Percentiles rank a stretch among this genome's conserved stretches.
phyloP scores from a whole-genome alignment of 441 rosid species.

The Eruca vesicaria region DNA sequence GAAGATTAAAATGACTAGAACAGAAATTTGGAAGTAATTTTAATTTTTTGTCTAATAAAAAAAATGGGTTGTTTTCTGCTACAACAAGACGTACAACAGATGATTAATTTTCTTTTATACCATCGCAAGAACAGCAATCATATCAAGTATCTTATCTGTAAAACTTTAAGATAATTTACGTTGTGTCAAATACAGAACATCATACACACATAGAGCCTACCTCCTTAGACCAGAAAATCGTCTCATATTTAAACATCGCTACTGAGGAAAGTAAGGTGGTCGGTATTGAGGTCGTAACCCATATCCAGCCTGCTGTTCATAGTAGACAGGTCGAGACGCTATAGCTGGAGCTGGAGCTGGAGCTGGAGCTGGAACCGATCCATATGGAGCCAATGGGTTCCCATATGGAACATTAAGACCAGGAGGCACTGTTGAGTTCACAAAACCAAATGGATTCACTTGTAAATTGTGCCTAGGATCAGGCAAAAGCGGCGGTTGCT shows the following conservation, averaged over 20 bases:
- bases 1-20: too few relatives aligned
- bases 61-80: too few relatives aligned
- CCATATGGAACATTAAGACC: constrained; percentile 40
- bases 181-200: constrained; percentile 5
- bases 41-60: too few relatives aligned
- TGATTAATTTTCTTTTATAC: neutral
- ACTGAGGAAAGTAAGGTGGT: constrained; percentile 47
- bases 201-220: neutral
- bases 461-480: constrained; percentile 30
- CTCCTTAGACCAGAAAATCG: neutral
- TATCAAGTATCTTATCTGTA: neutral
- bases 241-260: constrained; percentile 3
- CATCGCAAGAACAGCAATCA: neutral
- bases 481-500: constrained; percentile 36
- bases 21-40: too few relatives aligned
- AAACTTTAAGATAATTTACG: neutral
- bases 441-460: constrained; percentile 33
- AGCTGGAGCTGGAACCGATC: constrained; percentile 41
- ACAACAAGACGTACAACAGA: neutral
- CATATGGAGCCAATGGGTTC: constrained; percentile 41
- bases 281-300: constrained; percentile 39
- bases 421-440: constrained; percentile 35
- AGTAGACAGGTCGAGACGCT: constrained; percentile 36
- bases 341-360: constrained; percentile 38
- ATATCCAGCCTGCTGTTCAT: constrained; percentile 46